phyloP scores from a whole-genome alignment of 2,329 filamentous ascomycete genomes.

The Colletotrichum phormii region DNA sequence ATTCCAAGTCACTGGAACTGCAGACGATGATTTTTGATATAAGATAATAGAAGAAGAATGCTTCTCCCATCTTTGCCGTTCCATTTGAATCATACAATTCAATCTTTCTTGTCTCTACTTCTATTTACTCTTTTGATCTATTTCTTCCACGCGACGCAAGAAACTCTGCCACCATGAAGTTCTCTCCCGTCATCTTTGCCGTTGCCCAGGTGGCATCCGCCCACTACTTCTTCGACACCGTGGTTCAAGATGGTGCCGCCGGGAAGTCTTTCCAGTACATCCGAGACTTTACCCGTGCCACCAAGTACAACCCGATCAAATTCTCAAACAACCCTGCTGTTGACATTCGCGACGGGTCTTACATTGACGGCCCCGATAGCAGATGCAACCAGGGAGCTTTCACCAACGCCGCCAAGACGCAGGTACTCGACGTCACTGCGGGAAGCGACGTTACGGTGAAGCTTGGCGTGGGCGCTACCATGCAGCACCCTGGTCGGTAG shows the following conservation, averaged over 20 bases:
- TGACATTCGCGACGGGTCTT: slow-evolving; percentile 41
- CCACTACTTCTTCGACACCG: slow-evolving; percentile 46
- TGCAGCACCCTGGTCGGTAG: slow-evolving; percentile 39
- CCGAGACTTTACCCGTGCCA: slow-evolving; percentile 41
- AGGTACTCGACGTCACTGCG: slow-evolving; percentile 41
- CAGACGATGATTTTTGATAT: not conserved
- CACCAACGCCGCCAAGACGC: slow-evolving; percentile 36
- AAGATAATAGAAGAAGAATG: not conserved
- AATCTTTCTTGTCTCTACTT: not conserved
- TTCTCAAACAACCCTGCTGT: slow-evolving; percentile 41
- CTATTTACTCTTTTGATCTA: not conserved
- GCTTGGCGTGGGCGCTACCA: slow-evolving; percentile 37
- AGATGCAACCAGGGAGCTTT: slow-evolving; percentile 46
- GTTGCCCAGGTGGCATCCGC: slow-evolving; percentile 41
- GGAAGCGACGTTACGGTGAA: slow-evolving; percentile 40
- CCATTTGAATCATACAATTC: not conserved
- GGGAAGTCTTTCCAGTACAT: slow-evolving; percentile 39
- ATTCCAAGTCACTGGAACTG: not conserved
- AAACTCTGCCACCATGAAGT: slow-evolving; percentile 38
- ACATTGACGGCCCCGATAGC: slow-evolving; percentile 40
- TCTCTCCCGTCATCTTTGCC: slow-evolving; percentile 34
- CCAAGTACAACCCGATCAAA: slow-evolving; percentile 44
- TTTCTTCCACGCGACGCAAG: not conserved
- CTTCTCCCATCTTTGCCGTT: not conserved
- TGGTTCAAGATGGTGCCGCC: slow-evolving; percentile 40